A percentile compares a stretch with the other conserved stretches of the same genome.
Evolutionary conservation across 1,139 yeast species (phyloP).

Genomic region (Kurtzmaniella quercitrusa): DNA sequence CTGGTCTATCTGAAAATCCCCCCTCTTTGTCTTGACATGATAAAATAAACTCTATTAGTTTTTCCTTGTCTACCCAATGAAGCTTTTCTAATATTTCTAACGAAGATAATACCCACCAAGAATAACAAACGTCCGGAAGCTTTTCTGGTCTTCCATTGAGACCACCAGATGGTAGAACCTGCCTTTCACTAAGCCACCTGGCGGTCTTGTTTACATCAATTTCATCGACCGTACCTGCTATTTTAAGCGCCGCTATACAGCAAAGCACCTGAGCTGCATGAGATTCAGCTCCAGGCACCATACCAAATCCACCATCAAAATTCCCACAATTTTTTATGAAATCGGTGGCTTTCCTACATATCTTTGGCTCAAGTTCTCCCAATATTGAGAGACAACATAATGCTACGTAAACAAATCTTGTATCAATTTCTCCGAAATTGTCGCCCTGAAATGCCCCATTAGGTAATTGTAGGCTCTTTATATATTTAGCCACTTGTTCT

Average conservation of each 20-base stretch:
- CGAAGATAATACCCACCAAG: conserved; percentile 95
- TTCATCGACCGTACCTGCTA: conserved; percentile 55
- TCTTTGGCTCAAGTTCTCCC: conserved; percentile 54
- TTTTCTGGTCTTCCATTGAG: conserved; percentile 96
- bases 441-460: conserved; percentile 92
- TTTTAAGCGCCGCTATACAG: conserved; percentile 76
- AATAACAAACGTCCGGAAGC: conserved; percentile 92
- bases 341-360: conserved; percentile 60
- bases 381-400: conserved; percentile 68
- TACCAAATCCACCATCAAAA: conserved; percentile 95
- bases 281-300: conserved; percentile 91
- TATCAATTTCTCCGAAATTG: conserved; percentile 85
- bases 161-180: conserved; percentile 79
- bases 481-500: conserved; percentile 30
- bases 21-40: conserved; percentile 80
- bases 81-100: conserved; percentile 61
- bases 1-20: conserved; percentile 90
- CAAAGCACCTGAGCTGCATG: conserved; percentile 94
- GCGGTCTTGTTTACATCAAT: conserved; percentile 27
- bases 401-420: conserved; percentile 84
- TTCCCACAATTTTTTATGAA: conserved; percentile 73
- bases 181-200: conserved; percentile 92
- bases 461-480: conserved; percentile 54
- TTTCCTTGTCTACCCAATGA: conserved; percentile 70
- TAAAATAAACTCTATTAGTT: conserved; percentile 62